Conservation (phyloP, 805 yeast species). For the Yamadazyma sp. region DNA sequence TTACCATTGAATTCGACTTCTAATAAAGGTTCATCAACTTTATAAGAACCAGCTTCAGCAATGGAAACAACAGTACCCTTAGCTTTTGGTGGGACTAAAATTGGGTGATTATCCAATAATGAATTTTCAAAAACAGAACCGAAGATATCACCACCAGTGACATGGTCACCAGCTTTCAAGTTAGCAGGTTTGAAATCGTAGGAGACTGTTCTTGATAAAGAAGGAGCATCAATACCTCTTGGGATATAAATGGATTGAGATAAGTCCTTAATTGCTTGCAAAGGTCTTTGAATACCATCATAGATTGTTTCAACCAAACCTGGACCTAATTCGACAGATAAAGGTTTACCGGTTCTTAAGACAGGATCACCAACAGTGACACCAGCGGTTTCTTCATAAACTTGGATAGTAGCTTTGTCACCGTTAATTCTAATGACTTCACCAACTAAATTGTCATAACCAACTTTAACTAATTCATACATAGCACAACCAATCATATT, state of each 20-base stretch:
- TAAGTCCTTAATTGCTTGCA: conserved; percentile 82
- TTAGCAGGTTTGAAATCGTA: conserved; percentile 84
- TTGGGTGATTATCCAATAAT: conserved; percentile 86
- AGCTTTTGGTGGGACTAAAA: conserved; percentile 95
- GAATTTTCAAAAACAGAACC: conserved; percentile 95
- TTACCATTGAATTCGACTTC: conserved; percentile 95
- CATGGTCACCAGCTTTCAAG: conserved; percentile 91
- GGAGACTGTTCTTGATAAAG: conserved; percentile 75
- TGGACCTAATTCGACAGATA: conserved; percentile 98
- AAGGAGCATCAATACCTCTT: conserved; percentile 97
- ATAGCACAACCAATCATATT: conserved; percentile 99
- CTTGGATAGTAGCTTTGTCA: conserved; percentile 98
- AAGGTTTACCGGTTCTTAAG: conserved; percentile 96
- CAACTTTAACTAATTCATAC: conserved; percentile 98
- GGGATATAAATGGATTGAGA: conserved; percentile 96
- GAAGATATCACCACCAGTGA: conserved; percentile 96
- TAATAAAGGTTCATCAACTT: conserved; percentile 81
- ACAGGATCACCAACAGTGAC: conserved; percentile 99
- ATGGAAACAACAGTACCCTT: conserved; percentile 93
- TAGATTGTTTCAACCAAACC: conserved; percentile 99
- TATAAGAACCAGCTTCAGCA: conserved; percentile 88
- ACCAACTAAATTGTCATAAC: conserved; percentile 95
- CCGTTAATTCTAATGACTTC: conserved; percentile 96
- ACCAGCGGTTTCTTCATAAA: conserved; percentile 99
- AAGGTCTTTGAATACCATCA: conserved; percentile 99